Evolutionary conservation across 176 grass and related monocot genomes (phyloP), one percentile per base, ranked within the genome.

Genomic region (Miscanthus lutarioriparius): DNA sequence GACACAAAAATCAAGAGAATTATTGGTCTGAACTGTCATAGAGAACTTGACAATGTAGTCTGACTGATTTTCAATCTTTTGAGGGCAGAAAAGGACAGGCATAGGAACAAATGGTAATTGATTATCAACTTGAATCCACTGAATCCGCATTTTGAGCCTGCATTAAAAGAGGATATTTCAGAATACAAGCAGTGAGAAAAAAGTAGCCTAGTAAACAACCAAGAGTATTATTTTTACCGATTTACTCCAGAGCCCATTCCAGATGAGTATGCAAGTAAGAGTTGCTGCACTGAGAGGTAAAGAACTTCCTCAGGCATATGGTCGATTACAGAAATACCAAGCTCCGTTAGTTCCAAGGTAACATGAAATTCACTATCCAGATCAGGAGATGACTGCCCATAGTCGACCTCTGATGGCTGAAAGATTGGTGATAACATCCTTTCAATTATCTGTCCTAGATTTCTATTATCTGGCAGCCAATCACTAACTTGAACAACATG

Each of bases 291-390:
- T 40, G 96, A 98, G 53, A 98, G 83, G 82, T 93, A 98, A 66
- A 98, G 63, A 87, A 98, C 80, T 88, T 98, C 96, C 75, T 98
- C 96, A 40, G 96, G 96, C 96, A 98, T 95, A 90, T 98, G 96
- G 84, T 98, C 96, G 41, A 95, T 85, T 39, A 98, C 72, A 77
- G 96, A 98, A 65, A 98, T 38, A 6, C 96, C 93, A 63, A 98
- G 65, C 53, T 95, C 96, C 41, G 78, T 85, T 49, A 95, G 78
- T 80, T 98, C 96, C 39, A 98, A 93, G 65, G 81, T 90, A 86
- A 98, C 89, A 90, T 98, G 96, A 58, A 95, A 89, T 88, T 98
- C 96, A 85, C 83, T 91, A 82, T 95, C 89, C 56, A 77, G 72
- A 61, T 87, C 53, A 70, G 87, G 77, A 80, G 89, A 92, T 69